Base-by-base conservation (phyloP, 2,329 filamentous ascomycete species). In the Blumeria hordei region DNA sequence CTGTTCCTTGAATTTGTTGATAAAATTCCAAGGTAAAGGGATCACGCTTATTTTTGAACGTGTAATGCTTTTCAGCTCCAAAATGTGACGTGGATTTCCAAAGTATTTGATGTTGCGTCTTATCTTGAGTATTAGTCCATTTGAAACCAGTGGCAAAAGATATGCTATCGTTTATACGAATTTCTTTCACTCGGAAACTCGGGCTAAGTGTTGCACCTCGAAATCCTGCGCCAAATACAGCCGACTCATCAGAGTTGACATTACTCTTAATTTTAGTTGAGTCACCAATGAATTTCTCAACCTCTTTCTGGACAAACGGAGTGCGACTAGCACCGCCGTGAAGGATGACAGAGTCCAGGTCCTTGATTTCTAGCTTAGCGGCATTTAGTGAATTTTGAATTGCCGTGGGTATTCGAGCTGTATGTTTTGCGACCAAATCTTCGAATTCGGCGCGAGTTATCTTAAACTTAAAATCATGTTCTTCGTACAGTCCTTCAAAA, bases 181-280 rank as follows among this genome's bases (percentile, higher is more conserved):
- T 98, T 65, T 96, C 92, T 74, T 96, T 98, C 65, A 98, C 92
- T 58, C 88, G 83, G 79, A 98, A 98, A 66, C 85, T 90, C 43
- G 90, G 88, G 69, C 87, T 95, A 57, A 98, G 75, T 62, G 86
- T 80, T 54, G 92, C 92, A 53, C 86, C 92, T 65, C 88, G 86
- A 74, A 98, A 96, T 33, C 84, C 88, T 55, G 92, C 90, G 62
- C 92, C 92, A 67, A 96, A 94, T 9, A 94, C 92, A 53, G 92
- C 92, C 28, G 92, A 84, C 69, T 98, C 92, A 64, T 98, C 92
- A 10, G 90, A 85, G 70, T 98, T 98, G 65, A 98, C 92, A 63
- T 93, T 98, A 64, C 82, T 84, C 60, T 88, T 83, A 57, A 98
- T 74, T 72, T 94, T 95, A 54, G 83, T 79, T 7, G 80, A 69